These are phyloP conservation scores for Isochrysis galbana DNA, from an alignment of 78 protist species.

Conservation along the genomic window DNA sequence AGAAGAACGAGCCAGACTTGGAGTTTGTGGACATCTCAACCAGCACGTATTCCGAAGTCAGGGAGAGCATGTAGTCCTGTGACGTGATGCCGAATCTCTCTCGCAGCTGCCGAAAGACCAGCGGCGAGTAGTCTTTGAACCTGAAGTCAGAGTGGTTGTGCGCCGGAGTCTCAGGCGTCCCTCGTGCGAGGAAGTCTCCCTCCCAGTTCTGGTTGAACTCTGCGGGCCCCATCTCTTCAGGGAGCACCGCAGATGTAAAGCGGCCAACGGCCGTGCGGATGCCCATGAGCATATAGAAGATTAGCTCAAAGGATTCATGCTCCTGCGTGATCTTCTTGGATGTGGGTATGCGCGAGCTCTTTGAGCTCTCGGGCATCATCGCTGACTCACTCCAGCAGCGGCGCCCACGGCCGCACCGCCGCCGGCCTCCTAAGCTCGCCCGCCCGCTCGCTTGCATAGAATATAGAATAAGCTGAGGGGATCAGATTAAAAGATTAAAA, in stretches of 20 bases:
- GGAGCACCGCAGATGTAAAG: not conserved
- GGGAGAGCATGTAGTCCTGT: slow-evolving; percentile 20
- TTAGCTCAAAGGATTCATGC: not conserved
- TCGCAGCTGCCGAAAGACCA: not conserved
- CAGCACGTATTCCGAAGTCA: slow-evolving; percentile 24
- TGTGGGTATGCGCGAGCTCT: too few species aligned
- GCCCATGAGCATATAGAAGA: slow-evolving; percentile 22
- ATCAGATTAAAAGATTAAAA: too few species aligned
- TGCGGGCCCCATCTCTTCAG: not conserved
- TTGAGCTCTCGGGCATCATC: too few species aligned
- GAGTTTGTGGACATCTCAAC: slow-evolving; percentile 23
- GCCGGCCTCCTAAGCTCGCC: too few species aligned
- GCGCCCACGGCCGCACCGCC: too few species aligned
- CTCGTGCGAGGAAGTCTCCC: not conserved
- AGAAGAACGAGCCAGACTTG: slow-evolving; percentile 20
- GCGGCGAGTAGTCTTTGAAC: not conserved
- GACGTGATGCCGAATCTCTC: slow-evolving; percentile 17
- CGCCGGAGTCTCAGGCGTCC: not conserved
- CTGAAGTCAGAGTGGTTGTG: not conserved
- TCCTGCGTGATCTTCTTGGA: not conserved
- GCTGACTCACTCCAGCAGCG: too few species aligned
- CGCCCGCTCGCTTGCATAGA: too few species aligned
- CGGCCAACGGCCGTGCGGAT: not conserved
- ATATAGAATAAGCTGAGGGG: too few species aligned
- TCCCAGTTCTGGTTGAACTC: not conserved